A percentile compares a stretch with the other conserved stretches of the same genome.
Conservation (phyloP, 1,284 basidiomycete genomes). For the Leccinum solheimii region DNA sequence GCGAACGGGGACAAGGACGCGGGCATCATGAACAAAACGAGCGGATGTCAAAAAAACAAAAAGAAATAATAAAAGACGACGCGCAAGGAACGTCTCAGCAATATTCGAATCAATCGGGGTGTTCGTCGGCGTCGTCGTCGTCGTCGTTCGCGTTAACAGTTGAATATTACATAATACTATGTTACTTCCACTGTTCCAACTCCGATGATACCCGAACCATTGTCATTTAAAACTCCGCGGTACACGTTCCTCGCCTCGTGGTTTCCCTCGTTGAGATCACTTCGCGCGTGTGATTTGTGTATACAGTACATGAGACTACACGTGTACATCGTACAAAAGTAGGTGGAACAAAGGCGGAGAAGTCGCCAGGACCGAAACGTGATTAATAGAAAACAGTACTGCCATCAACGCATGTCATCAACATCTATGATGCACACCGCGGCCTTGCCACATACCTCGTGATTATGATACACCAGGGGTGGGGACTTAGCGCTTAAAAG, state of each 20-base stretch:
- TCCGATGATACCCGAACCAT: constrained; percentile 17
- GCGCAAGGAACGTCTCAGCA: constrained; percentile 25
- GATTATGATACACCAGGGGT: constrained; percentile 28
- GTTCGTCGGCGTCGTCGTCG: constrained; percentile 17
- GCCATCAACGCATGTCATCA: constrained; percentile 7
- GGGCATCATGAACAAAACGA: constrained; percentile 34
- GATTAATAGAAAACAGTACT: constrained; percentile 15
- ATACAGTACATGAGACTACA: constrained; percentile 13
- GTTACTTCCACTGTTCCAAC: constrained; percentile 23
- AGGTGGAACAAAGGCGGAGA: not conserved
- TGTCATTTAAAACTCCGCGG: constrained; percentile 14
- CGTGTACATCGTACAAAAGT: constrained; percentile 15
- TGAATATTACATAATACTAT: constrained; percentile 25
- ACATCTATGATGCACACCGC: not conserved
- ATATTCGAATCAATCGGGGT: not conserved
- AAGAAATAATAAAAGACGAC: constrained; percentile 1
- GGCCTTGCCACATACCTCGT: constrained; percentile 10
- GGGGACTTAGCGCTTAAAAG: constrained; percentile 33
- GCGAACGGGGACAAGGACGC: constrained; percentile 49
- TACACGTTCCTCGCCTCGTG: constrained; percentile 30
- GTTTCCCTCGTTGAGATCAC: constrained; percentile 27
- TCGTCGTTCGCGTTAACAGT: constrained; percentile 28
- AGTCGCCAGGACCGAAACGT: constrained; percentile 16
- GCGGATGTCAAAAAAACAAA: constrained; percentile 22
- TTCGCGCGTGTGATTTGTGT: constrained; percentile 10